phyloP scores from a whole-genome alignment of 139 green algal species.

The Chlorella sorokiniana region DNA sequence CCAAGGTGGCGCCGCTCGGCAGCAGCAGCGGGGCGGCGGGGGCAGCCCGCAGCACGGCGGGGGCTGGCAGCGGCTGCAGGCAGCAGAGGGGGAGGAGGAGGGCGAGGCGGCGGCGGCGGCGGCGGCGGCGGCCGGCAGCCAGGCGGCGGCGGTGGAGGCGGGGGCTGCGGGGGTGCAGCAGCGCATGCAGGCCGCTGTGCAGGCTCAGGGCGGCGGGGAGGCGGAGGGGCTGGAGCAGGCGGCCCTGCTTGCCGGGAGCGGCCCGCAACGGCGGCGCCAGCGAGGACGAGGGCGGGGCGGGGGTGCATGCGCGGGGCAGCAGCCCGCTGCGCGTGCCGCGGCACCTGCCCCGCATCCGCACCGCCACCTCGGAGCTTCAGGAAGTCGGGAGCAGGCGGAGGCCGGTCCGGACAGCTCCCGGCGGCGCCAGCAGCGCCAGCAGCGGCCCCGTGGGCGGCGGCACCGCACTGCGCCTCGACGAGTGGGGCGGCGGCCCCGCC shows the following conservation, averaged over 20 bases:
- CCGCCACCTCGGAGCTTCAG: background rate
- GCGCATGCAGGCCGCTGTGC: background rate
- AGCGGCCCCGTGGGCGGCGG: constrained; percentile 1
- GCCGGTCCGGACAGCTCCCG: background rate
- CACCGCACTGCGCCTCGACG: background rate
- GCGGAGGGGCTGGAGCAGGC: background rate
- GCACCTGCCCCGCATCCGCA: constrained; percentile 27
- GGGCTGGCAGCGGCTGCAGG: constrained; percentile 21
- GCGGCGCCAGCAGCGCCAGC: background rate
- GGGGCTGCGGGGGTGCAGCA: background rate
- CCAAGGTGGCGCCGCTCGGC: constrained; percentile 9
- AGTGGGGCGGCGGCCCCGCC: background rate
- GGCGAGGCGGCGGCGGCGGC: background rate
- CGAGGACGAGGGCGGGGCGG: background rate
- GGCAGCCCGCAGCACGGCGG: background rate
- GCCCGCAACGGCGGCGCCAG: background rate
- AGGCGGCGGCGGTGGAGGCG: background rate
- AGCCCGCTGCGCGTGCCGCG: background rate
- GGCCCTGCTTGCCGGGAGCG: background rate
- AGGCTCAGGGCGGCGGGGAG: no score
- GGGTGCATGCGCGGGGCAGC: background rate
- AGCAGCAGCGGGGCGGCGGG: background rate
- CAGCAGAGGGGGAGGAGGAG: background rate
- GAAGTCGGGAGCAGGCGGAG: background rate
- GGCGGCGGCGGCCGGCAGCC: background rate